A percentile compares a stretch with the other conserved stretches of the same genome.
These are phyloP conservation scores for Balansia obtecta DNA, from an alignment of 2,329 filamentous ascomycete species.

Conservation along the genomic window DNA sequence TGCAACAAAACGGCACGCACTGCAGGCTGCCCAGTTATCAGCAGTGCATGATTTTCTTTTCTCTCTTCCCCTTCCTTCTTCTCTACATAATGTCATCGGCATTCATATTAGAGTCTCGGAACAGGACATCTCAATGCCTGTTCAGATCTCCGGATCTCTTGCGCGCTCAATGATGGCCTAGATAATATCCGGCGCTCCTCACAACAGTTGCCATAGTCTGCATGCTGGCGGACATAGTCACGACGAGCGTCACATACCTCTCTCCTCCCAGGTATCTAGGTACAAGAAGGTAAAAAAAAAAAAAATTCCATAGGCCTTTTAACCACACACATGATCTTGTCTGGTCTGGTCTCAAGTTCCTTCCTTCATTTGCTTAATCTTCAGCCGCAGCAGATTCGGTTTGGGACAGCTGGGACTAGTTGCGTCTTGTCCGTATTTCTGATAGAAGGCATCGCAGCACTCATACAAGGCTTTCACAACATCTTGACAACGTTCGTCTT, in stretches of 20 bases:
- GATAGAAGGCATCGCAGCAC: conserved; percentile 85
- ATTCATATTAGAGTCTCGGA: conserved; percentile 99
- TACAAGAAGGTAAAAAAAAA: not conserved
- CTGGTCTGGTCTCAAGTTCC: conserved; percentile 10
- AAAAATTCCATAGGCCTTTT: not conserved
- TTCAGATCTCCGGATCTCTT: conserved; percentile 77
- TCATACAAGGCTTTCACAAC: conserved; percentile 81
- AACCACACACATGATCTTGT: not conserved
- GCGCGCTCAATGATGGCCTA: conserved; percentile 98
- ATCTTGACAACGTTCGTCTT: conserved; percentile 69
- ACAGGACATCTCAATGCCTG: conserved; percentile 78
- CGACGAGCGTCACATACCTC: conserved; percentile 34
- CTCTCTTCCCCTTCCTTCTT: conserved; percentile 24
- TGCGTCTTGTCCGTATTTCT: conserved; percentile 62
- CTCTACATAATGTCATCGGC: conserved; percentile 65
- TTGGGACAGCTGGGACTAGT: conserved; percentile 78
- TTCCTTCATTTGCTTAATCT: conserved; percentile 63
- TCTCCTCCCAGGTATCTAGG: not conserved
- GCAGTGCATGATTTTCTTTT: conserved; percentile 14
- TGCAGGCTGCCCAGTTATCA: not conserved
- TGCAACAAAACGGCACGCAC: conserved; percentile 13
- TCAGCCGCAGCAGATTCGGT: conserved; percentile 63
- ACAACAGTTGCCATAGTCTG: conserved; percentile 53
- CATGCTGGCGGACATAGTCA: conserved; percentile 29
- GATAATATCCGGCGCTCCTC: conserved; percentile 64